Base-by-base conservation (phyloP, 345 rosid genomes). In the Lumnitzera littorea region DNA sequence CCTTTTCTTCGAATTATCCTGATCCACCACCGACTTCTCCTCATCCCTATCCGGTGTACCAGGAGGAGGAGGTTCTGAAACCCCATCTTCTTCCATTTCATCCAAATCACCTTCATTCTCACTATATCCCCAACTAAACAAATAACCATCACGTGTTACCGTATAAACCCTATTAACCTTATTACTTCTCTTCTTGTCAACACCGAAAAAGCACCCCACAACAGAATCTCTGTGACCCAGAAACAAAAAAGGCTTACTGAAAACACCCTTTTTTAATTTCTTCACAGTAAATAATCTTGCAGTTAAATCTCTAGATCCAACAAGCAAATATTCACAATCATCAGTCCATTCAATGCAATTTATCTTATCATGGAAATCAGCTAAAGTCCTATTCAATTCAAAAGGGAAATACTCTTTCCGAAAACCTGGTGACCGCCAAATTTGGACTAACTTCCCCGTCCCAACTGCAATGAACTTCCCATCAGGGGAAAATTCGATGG, bases 371-470 rank as follows among this genome's bases (percentile, higher is more conserved):
- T 80, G 77, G 53, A 83, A 90, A 56, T 84, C 86, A 13, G 97
- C 87, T 52, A 90, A 77, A 25, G 96, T 94, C 79, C 92, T 86
- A 51, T 82, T 69, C 73, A 80, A 67, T 61, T 90, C 80, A 51
- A 94, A 90, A 24, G 89, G 85, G 51, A 90, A 90, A 50, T 75
- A 80, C 46, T 83, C 95, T 60, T 75, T 82, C 60, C 74, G 81
- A 56, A 86, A 94, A 47, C 91, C 95, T 12, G 97, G 99, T 2
- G 96, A 84, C 56, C 82, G 75, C 97, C 97, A 94, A 10, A 94
- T 79, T 70, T 94, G 89, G 17, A 94, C 83, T 72, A 94, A 69
- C 55, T 90, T 94, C n/a, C 96, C 97, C 0, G 78, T 46, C 13
- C 81, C 99, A 2, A 88, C 91, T 0, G 97, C 99, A 24, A 94